Percentiles rank a stretch among this genome's conserved stretches.
Conservation (phyloP, 345 rosid species). For the Litchi chinensis region DNA sequence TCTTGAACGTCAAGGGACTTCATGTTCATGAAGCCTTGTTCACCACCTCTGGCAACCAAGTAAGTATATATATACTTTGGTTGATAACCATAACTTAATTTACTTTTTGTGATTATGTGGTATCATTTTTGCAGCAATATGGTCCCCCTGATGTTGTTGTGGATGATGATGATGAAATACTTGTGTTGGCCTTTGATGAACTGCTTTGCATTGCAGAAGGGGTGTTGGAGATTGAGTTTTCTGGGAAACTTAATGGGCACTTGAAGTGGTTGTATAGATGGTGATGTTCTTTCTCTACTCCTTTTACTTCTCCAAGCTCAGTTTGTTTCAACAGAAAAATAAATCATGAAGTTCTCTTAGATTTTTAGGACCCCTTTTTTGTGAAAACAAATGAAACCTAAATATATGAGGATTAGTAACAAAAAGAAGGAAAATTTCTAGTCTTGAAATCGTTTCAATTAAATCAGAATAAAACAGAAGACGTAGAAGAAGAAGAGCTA, state of each 20-base stretch:
- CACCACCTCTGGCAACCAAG: constrained; percentile 34
- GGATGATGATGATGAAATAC: constrained; percentile 43
- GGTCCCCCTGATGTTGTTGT: constrained; percentile 28
- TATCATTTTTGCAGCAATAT: constrained; percentile 17
- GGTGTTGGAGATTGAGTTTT: constrained; percentile 31
- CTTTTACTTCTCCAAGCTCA: neutral
- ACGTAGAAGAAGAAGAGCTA: no score
- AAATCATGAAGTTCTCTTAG: no score
- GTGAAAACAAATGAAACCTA: neutral
- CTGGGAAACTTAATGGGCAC: constrained; percentile 42
- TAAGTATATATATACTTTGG: neutral
- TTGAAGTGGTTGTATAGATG: constrained; percentile 48
- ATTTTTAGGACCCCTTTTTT: no score
- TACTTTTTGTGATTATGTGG: neutral
- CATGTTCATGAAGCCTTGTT: constrained; percentile 31
- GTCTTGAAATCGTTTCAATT: neutral
- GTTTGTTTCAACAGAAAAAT: no score
- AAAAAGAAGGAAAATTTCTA: neutral
- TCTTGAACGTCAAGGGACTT: constrained; percentile 47
- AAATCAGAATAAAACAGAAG: neutral
- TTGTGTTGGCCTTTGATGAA: constrained; percentile 42
- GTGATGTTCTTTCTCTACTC: constrained; percentile 16
- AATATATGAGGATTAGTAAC: neutral
- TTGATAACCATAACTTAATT: neutral
- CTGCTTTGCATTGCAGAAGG: constrained; percentile 37